phyloP scores from a whole-genome alignment of 2,329 filamentous ascomycete genomes.

The Dryadomyces sulphureus region DNA sequence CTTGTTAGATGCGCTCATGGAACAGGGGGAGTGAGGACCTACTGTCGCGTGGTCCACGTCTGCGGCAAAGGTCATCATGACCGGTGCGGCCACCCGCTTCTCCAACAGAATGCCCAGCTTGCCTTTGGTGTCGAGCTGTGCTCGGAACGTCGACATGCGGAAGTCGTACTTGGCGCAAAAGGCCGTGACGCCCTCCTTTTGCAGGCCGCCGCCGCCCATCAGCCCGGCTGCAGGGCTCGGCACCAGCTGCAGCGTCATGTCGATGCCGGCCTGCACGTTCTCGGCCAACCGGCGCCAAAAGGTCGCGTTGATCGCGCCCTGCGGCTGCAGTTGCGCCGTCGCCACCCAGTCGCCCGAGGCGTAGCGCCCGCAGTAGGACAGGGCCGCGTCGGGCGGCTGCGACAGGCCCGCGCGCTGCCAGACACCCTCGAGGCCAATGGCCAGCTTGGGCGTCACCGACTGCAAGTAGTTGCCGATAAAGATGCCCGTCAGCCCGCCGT shows the following conservation, averaged over 20 bases:
- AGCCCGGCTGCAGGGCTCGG: constrained; percentile 37
- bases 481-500: constrained; percentile 87
- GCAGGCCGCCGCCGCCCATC: constrained; percentile 64
- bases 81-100: constrained; percentile 86
- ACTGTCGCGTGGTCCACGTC: constrained; percentile 95
- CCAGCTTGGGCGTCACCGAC: constrained; percentile 72
- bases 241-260: constrained; percentile 77
- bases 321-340: constrained; percentile 75
- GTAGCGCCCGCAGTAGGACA: constrained; percentile 87
- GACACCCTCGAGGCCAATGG: constrained; percentile 80
- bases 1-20: constrained; percentile 14
- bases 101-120: constrained; percentile 87
- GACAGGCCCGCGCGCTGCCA: constrained; percentile 80
- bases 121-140: constrained; percentile 88
- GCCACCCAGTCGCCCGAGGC: constrained; percentile 87
- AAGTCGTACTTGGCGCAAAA: constrained; percentile 98
- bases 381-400: constrained; percentile 75
- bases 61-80: constrained; percentile 87
- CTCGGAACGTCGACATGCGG: constrained; percentile 85
- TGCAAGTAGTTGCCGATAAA: constrained; percentile 94
- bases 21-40: constrained; percentile 24
- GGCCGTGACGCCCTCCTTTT: constrained; percentile 80
- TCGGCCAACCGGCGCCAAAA: constrained; percentile 92
- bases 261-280: constrained; percentile 90
- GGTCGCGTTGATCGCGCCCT: constrained; percentile 75